phyloP scores from a whole-genome alignment of 495 filamentous ascomycete species.

The Jackrogersella minutella region DNA sequence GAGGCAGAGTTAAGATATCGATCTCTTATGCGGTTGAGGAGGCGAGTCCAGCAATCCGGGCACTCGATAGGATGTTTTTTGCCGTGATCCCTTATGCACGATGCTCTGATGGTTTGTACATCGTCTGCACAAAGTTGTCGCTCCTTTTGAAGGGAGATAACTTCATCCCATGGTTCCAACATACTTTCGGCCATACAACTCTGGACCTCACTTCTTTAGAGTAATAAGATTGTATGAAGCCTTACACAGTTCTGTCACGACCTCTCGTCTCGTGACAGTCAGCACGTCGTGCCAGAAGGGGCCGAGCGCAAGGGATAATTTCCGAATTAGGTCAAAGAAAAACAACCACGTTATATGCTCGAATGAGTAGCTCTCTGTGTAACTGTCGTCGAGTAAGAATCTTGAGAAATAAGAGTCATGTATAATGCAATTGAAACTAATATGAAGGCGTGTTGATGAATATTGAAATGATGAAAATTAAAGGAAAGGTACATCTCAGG shows the following conservation, averaged over 20 bases:
- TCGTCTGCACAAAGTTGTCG: conserved; percentile 42
- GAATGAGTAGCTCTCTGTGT: background rate
- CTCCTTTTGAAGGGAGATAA: conserved; percentile 43
- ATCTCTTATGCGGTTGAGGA: conserved; percentile 49
- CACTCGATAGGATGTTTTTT: conserved; percentile 50
- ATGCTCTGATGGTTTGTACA: conserved; percentile 32
- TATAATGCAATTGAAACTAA: background rate
- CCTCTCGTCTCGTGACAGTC: background rate
- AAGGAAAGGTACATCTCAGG: too few relatives aligned
- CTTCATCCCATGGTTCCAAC: conserved; percentile 48
- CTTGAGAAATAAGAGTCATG: background rate
- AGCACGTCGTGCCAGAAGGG: background rate
- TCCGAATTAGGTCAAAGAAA: background rate
- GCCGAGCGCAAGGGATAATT: background rate
- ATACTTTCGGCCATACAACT: conserved; percentile 21
- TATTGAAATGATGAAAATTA: background rate
- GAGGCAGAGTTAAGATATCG: conserved; percentile 47
- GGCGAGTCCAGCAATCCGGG: conserved; percentile 47
- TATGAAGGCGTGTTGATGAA: background rate
- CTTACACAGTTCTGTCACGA: background rate
- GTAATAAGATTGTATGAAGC: background rate
- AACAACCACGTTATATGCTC: too few relatives aligned
- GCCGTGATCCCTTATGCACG: conserved; percentile 41
- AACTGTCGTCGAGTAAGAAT: background rate
- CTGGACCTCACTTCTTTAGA: background rate